Base-by-base conservation (phyloP, 441 rosid species). In the Geranium incanum region DNA sequence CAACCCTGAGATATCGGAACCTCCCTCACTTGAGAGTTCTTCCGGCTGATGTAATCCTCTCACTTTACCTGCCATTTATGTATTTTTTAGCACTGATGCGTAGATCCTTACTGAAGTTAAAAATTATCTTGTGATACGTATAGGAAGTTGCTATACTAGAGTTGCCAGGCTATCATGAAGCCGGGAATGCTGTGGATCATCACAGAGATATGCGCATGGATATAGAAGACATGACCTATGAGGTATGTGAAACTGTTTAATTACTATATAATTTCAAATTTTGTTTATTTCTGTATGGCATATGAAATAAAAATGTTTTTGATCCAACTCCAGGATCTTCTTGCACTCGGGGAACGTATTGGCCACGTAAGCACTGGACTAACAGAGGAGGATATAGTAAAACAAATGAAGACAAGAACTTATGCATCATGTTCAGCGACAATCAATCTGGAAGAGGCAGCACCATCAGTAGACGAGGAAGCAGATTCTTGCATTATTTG, bases 121-220 rank as follows among this genome's bases (percentile, higher is more conserved):
- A 39, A n/a, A 50, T 50, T 52, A 28, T 68, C 18, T 74, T 74
- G 33, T 28, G 59, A 41, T 74, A 64, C 71, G 71, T 81, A 70
- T 70, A 93, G 98, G 98, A 89, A 63, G 82, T 84, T 78, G 92
- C 92, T 16, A 9, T 86, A 38, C 80, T 88, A n/a, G 89, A 84
- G 77, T 77, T 80, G 52, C 84, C 86, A 38, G 87, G 81, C 71
- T 81, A 74, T 71, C 83, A 85, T 76, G 84, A 84, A 71, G 85
- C 74, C 28, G 88, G 80, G 62, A 81, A 79, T 77, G 71, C 81
- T 55, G 70, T 81, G 13, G 98, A 89, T 73, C 86, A 82, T 84
- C 97, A 93, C 77, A 83, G 88, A 74, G 98, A 85, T 70, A 88
- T 93, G 98, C 97, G 98, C 55, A 76, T 93, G 86, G 97, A 93